Percentiles rank a stretch among this genome's conserved stretches.
phyloP scores from a whole-genome alignment of 2,329 filamentous ascomycete species.

The Dothiorella sarmentorum region DNA sequence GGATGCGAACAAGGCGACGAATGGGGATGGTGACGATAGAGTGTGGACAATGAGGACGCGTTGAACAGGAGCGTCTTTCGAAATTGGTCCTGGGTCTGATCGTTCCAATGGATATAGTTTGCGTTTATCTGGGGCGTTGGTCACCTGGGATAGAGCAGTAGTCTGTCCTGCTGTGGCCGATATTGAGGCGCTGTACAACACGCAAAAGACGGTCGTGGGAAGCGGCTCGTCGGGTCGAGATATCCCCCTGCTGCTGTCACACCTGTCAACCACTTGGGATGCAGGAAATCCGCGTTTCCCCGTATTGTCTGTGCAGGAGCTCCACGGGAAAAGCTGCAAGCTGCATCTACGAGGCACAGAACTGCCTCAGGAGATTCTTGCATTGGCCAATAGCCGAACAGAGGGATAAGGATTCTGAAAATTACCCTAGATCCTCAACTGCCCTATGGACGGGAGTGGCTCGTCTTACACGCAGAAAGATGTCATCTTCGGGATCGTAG shows the following conservation, averaged over 20 bases:
- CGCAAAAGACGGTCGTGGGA: background rate
- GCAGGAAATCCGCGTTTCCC: background rate
- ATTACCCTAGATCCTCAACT: background rate
- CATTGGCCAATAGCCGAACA: background rate
- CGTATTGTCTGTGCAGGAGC: constrained; percentile 2
- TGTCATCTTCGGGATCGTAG: background rate
- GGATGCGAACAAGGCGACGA: background rate
- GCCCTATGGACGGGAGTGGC: background rate
- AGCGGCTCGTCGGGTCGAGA: background rate
- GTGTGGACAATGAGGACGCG: background rate
- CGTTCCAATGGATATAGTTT: background rate
- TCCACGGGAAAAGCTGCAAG: background rate
- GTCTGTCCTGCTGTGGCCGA: background rate
- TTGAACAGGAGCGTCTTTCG: background rate
- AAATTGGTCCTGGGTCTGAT: background rate
- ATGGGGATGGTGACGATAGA: background rate
- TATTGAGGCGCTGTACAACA: background rate
- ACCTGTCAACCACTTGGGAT: background rate
- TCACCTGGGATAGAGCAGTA: constrained; percentile 11
- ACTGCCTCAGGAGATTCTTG: background rate
- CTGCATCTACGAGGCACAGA: background rate
- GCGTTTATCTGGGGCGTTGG: constrained; percentile 4
- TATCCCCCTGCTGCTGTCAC: constrained; percentile 1
- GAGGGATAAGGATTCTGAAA: background rate
- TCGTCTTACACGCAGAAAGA: constrained; percentile 6